phyloP scores from a whole-genome alignment of 306 rosid genomes.

The Cicer pinnatifidum region DNA sequence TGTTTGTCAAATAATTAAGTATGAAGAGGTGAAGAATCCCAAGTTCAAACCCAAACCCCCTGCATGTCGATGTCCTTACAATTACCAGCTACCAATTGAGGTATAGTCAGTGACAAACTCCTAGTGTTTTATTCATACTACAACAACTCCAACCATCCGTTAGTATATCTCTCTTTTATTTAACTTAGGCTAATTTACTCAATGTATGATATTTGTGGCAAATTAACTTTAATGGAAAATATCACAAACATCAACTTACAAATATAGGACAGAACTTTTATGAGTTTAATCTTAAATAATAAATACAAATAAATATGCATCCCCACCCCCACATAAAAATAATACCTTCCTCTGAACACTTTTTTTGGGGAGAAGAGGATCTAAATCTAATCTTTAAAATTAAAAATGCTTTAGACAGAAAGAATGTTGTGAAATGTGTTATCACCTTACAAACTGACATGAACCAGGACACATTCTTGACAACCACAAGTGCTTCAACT shows the following conservation, averaged over 20 bases:
- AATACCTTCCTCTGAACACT: background rate
- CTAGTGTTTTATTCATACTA: background rate
- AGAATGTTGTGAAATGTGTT: conserved; percentile 21
- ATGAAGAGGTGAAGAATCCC: too few species aligned
- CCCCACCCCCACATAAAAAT: conserved; percentile 32
- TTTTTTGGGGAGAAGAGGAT: background rate
- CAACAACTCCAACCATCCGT: background rate
- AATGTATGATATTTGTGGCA: background rate
- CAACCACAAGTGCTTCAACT: conserved; percentile 58
- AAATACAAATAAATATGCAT: conserved; percentile 33
- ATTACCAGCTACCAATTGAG: too few species aligned
- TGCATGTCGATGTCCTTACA: too few species aligned
- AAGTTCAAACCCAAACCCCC: too few species aligned
- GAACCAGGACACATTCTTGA: conserved; percentile 62
- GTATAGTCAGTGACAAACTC: too few species aligned
- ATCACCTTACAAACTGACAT: conserved; percentile 52
- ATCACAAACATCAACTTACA: background rate
- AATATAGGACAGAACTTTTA: conserved; percentile 4
- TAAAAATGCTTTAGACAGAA: conserved; percentile 25
- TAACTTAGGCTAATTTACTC: background rate
- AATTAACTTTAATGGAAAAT: conserved; percentile 12
- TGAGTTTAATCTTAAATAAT: conserved; percentile 4
- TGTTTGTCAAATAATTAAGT: too few species aligned
- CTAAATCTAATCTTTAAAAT: background rate
- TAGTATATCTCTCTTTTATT: background rate